Conservation (phyloP, 179 eudicot species). For the Gypsophila paniculata region DNA sequence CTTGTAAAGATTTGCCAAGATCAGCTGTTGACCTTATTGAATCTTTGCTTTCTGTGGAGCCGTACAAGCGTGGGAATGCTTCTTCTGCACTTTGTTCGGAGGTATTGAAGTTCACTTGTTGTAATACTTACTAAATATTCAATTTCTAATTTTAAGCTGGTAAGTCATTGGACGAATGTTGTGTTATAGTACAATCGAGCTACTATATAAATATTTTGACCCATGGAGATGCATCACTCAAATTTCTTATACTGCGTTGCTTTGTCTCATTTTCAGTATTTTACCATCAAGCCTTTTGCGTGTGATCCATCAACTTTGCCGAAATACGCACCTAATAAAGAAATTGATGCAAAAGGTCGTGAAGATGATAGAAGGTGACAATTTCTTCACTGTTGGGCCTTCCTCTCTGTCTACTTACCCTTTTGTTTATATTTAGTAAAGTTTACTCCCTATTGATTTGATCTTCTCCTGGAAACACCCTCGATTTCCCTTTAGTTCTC, state of each 20-base stretch:
- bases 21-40: conserved; percentile 65
- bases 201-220: neutral
- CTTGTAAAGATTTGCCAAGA: conserved; percentile 62
- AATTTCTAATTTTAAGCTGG: neutral
- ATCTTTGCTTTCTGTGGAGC: conserved; percentile 77
- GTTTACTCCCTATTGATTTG: neutral
- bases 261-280: conserved; percentile 14
- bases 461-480: neutral
- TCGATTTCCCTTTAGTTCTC: neutral
- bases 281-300: conserved; percentile 46
- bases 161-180: neutral
- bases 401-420: neutral
- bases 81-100: conserved; percentile 44
- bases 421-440: neutral
- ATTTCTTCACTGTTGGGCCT: conserved; percentile 8
- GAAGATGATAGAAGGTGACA: conserved; percentile 73
- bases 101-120: neutral
- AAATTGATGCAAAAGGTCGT: conserved; percentile 81
- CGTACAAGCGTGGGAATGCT: conserved; percentile 71
- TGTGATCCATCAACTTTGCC: conserved; percentile 83
- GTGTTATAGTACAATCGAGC: neutral
- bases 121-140: neutral
- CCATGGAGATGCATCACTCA: neutral
- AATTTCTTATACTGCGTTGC: neutral
- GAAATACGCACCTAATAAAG: conserved; percentile 76